Evolutionary conservation across 306 rosid genomes (phyloP).

Genomic region (Argentina anserina): DNA sequence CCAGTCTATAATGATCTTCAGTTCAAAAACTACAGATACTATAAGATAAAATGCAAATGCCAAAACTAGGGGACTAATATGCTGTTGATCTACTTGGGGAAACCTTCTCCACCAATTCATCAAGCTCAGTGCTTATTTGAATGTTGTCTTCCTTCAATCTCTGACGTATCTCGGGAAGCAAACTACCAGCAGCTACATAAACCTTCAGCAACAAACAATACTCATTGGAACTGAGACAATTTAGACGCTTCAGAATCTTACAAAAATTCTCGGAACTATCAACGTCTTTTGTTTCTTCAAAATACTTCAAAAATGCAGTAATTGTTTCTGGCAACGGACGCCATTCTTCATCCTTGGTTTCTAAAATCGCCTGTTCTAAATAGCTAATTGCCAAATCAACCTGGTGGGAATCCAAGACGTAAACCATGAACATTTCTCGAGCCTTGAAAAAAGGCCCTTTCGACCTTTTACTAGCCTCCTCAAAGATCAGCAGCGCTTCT

Average conservation of each 20-base stretch:
- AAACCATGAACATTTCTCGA: constrained; percentile 55
- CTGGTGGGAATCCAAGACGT: constrained; percentile 40
- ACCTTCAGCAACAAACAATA: constrained; percentile 47
- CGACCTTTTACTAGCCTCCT: constrained; percentile 44
- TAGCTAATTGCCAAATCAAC: constrained; percentile 49
- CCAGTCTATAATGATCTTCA: background rate
- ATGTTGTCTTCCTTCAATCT: constrained; percentile 38
- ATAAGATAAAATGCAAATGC: background rate
- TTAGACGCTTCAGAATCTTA: constrained; percentile 49
- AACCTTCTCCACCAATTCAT: constrained; percentile 30
- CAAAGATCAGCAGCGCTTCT: constrained; percentile 55
- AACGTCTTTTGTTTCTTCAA: constrained; percentile 53
- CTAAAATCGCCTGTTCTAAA: constrained; percentile 48
- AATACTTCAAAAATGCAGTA: constrained; percentile 55
- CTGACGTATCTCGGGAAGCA: constrained; percentile 30
- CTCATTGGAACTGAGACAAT: constrained; percentile 31
- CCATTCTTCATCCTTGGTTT: constrained; percentile 39
- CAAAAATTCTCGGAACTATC: constrained; percentile 53
- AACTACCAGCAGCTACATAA: constrained; percentile 38
- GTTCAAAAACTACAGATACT: background rate
- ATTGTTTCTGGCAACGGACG: constrained; percentile 36
- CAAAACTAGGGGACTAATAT: background rate
- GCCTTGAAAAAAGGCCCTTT: constrained; percentile 49
- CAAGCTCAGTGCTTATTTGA: constrained; percentile 32
- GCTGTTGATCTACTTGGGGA: constrained; percentile 13